Conservation (phyloP, 192 early-diverging fungal species). For the Haplosporangium gracile region DNA sequence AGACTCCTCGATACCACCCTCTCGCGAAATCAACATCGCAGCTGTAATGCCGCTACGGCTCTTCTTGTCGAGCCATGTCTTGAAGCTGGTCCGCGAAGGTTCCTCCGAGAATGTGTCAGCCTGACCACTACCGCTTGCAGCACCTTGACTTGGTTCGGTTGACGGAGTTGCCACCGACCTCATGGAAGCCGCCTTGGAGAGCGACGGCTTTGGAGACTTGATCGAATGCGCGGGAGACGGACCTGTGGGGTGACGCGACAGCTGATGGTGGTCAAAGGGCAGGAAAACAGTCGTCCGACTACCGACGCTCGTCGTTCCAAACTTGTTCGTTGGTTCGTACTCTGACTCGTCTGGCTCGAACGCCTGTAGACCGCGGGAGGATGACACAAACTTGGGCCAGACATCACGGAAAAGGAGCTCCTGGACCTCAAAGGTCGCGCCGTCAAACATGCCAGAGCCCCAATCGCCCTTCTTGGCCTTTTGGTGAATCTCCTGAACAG, state of each 20-base stretch:
- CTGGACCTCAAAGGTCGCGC: conserved; percentile 43
- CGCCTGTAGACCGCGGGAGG: conserved; percentile 29
- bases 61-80: conserved; percentile 27
- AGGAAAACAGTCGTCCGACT: background rate
- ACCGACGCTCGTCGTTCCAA: background rate
- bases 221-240: conserved; percentile 15
- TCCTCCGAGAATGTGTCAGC: conserved; percentile 27
- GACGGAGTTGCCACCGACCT: background rate
- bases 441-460: conserved; percentile 47
- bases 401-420: conserved; percentile 53
- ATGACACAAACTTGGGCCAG: conserved; percentile 55
- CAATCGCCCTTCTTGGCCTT: conserved; percentile 30
- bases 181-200: conserved; percentile 20
- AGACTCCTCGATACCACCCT: conserved; percentile 28
- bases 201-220: conserved; percentile 28
- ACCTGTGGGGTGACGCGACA: conserved; percentile 7
- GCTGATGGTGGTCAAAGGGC: conserved; percentile 17
- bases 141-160: background rate
- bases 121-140: background rate
- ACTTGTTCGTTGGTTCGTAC: background rate
- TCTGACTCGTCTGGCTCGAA: background rate
- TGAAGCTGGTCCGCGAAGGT: conserved; percentile 16
- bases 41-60: conserved; percentile 30
- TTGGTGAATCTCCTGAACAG: conserved; percentile 30
- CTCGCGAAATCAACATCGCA: conserved; percentile 13